Evolutionary conservation across 495 filamentous ascomycete species (phyloP).

Genomic region (Neurospora sp.): DNA sequence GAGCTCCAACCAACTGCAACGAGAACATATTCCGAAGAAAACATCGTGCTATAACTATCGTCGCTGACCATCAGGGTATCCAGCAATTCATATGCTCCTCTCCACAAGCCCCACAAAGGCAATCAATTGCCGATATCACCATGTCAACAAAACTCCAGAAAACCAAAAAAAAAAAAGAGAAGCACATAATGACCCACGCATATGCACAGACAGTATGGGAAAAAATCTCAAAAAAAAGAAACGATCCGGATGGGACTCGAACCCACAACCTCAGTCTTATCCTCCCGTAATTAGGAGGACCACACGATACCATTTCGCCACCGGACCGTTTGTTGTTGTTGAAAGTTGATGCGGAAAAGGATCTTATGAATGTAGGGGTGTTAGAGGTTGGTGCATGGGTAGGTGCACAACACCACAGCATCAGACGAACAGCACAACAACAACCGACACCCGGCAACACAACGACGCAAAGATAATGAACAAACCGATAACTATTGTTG

Average conservation of each 20-base stretch:
- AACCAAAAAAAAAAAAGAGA: not conserved
- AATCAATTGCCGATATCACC: not conserved
- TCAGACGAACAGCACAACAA: too few species aligned
- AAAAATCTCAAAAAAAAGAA: not conserved
- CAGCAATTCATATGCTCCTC: not conserved
- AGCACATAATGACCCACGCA: not conserved
- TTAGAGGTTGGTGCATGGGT: not conserved
- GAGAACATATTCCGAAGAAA: too few species aligned
- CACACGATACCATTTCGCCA: constrained; percentile 1
- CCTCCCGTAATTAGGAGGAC: not conserved
- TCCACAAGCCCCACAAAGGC: not conserved
- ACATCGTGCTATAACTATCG: too few species aligned
- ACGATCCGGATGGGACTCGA: not conserved
- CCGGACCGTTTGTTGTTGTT: not conserved
- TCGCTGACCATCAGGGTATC: too few species aligned
- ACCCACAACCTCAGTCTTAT: constrained; percentile 1
- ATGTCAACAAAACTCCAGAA: not conserved
- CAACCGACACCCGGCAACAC: not conserved
- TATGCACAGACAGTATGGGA: not conserved
- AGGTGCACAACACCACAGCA: not conserved
- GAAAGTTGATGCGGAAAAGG: rapidly evolving
- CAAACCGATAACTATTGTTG: too few species aligned
- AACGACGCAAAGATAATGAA: not conserved
- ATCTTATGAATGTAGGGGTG: rapidly evolving
- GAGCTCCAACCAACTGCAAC: too few species aligned